Evolutionary conservation across 1,284 basidiomycete species (phyloP), one percentile per base, ranked within the genome.

Genomic region (Puccinia triticina): DNA sequence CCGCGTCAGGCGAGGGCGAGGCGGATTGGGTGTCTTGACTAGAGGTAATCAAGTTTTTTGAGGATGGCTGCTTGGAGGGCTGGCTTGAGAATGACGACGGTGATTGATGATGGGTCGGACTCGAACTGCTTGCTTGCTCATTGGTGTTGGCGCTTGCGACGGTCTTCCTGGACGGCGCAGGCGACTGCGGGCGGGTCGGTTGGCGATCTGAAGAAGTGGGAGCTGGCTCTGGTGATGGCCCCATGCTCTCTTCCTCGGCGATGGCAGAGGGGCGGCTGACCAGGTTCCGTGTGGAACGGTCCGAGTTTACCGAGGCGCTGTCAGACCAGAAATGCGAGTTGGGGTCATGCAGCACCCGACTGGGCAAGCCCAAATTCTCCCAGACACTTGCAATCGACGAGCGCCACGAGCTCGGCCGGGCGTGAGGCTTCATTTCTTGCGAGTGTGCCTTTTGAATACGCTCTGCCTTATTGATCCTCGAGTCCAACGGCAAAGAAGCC

Each of bases 301-400:
- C 11, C 43, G 69, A 50, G 43, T 8, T 26, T 26, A 29, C 23
- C 37, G 66, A 48, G 43, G n/a, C n/a, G 69, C 23, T 48, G 12
- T 72, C 69, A 7, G 69, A 50, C 46, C 69, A 72, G 32, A 72
- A 48, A 7, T 72, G 69, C 26, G 46, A 26, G 50, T 50, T 72
- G 64, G 37, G 72, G 11, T 74, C 61, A 34, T 81, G 34, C 3
- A 82, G 71, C 23, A 82, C 61, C 61, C 71, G 32, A 67, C 29
- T 48, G 10, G 80, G 80, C 4, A 82, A 23, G 18, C 80, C 80
- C 18, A 82, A 61, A 26, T 32, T 75, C 29, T 57, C 71, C 80
- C 80, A 82, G 2, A 61, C 80, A 32, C 46, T 61, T 16, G 71
- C 80, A 7, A 82, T 82, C 26, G 67, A 73, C 29, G 80, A 82